These are phyloP conservation scores for Calonectria montana DNA, from an alignment of 2,329 filamentous ascomycete genomes.

Conservation along the genomic window DNA sequence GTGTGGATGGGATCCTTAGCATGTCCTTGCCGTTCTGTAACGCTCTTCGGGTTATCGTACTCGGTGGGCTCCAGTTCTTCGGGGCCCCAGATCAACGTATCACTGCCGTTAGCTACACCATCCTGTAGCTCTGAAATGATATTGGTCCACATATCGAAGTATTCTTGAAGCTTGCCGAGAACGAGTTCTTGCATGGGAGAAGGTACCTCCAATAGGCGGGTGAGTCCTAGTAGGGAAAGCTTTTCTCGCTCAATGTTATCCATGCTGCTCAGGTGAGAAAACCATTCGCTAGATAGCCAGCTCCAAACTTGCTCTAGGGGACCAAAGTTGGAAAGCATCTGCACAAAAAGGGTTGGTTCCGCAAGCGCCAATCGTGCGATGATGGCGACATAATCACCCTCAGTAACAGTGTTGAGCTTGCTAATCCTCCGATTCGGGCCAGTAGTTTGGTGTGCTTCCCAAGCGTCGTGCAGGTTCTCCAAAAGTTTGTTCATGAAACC, in stretches of 20 bases:
- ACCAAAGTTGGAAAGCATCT: constrained; percentile 62
- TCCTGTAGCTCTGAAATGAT: constrained; percentile 75
- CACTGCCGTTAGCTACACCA: constrained; percentile 62
- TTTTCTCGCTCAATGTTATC: constrained; percentile 75
- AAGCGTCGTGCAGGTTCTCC: constrained; percentile 73
- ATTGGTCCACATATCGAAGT: constrained; percentile 80
- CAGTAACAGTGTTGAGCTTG: constrained; percentile 77
- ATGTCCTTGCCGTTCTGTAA: constrained; percentile 64
- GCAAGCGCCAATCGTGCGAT: constrained; percentile 82
- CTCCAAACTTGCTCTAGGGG: constrained; percentile 64
- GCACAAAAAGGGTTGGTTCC: constrained; percentile 75
- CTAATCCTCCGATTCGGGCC: constrained; percentile 80
- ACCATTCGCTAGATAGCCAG: constrained; percentile 74
- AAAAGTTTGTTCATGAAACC: constrained; percentile 74
- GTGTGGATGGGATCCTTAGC: constrained; percentile 75
- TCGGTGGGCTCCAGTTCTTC: constrained; percentile 53
- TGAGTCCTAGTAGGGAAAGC: constrained; percentile 78
- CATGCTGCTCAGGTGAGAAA: constrained; percentile 75
- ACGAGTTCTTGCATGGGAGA: constrained; percentile 68
- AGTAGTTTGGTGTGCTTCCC: constrained; percentile 82
- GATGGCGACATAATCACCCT: constrained; percentile 88
- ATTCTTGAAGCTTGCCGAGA: constrained; percentile 74
- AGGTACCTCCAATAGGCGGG: constrained; percentile 74
- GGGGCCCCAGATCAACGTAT: constrained; percentile 62
- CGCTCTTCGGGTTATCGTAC: constrained; percentile 67